Evolutionary conservation across 1,139 yeast species (phyloP).

Genomic region (Suhomyces bokatorum): DNA sequence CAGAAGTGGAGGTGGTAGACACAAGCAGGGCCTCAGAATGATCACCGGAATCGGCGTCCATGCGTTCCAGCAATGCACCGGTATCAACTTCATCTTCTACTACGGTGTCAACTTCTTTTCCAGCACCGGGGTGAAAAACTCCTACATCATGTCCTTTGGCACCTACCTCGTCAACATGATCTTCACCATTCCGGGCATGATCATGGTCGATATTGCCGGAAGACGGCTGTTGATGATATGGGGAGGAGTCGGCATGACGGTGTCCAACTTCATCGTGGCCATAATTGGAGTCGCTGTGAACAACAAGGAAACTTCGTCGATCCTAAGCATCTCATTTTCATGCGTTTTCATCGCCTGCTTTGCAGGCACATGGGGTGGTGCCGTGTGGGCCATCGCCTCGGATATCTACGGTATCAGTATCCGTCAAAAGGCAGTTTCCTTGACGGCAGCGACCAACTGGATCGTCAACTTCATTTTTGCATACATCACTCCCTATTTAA

Average conservation of each 20-base stretch:
- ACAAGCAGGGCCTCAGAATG: constrained; percentile 63
- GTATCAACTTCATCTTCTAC: constrained; percentile 76
- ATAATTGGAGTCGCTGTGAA: constrained; percentile 59
- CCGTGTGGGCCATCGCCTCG: constrained; percentile 73
- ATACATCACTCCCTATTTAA: constrained; percentile 67
- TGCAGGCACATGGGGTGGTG: constrained; percentile 82
- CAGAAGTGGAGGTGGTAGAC: constrained; percentile 63
- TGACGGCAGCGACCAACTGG: constrained; percentile 79
- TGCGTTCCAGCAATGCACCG: constrained; percentile 74
- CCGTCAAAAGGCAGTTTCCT: constrained; percentile 73
- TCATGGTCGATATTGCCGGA: constrained; percentile 67
- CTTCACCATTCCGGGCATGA: constrained; percentile 70
- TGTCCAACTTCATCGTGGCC: constrained; percentile 63
- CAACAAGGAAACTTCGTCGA: constrained; percentile 36
- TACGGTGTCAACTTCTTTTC: constrained; percentile 76
- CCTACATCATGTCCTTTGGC: constrained; percentile 64
- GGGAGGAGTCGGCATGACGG: constrained; percentile 68
- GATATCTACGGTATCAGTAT: constrained; percentile 73
- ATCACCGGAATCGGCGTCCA: constrained; percentile 69
- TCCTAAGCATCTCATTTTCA: constrained; percentile 52
- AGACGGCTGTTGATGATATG: constrained; percentile 57
- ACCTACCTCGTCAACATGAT: constrained; percentile 73
- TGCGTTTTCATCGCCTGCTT: constrained; percentile 72
- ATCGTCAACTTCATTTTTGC: constrained; percentile 73
- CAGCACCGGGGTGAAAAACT: constrained; percentile 57